Conservation (phyloP, 148 eudicot species). For the Simmondsia chinensis region DNA sequence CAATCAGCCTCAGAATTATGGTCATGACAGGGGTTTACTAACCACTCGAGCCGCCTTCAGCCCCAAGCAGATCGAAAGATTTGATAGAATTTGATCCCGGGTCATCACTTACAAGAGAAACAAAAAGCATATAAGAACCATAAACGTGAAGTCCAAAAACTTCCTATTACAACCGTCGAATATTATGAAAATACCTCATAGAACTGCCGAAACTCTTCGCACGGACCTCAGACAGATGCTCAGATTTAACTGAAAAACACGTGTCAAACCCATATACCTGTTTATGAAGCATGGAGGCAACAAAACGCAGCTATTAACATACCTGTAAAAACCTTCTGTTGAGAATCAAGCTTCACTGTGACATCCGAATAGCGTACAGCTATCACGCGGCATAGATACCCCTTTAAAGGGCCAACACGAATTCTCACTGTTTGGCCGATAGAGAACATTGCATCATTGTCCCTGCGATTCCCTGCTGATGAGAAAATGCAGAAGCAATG, state of each 20-base stretch:
- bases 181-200: constrained; percentile 27
- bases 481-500: constrained; percentile 7
- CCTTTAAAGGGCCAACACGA: constrained; percentile 91
- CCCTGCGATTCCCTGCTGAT: constrained; percentile 44
- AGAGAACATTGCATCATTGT: constrained; percentile 55
- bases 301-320: constrained; percentile 11
- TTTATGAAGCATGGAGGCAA: constrained; percentile 7
- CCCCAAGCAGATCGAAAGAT: constrained; percentile 79
- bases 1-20: neutral
- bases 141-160: neutral
- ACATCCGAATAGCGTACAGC: constrained; percentile 79
- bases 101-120: constrained; percentile 41
- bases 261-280: constrained; percentile 1
- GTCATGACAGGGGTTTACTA: constrained; percentile 12
- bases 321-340: constrained; percentile 95
- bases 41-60: constrained; percentile 56
- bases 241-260: constrained; percentile 54
- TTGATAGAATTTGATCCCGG: constrained; percentile 34
- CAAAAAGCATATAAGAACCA: constrained; percentile 8
- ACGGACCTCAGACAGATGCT: constrained; percentile 87
- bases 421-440: constrained; percentile 89
- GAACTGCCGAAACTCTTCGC: constrained; percentile 48
- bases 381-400: constrained; percentile 81
- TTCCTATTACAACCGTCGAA: constrained; percentile 2
- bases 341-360: constrained; percentile 90